phyloP scores from a whole-genome alignment of 1,284 basidiomycete genomes.

The Trichosporon sp. region DNA sequence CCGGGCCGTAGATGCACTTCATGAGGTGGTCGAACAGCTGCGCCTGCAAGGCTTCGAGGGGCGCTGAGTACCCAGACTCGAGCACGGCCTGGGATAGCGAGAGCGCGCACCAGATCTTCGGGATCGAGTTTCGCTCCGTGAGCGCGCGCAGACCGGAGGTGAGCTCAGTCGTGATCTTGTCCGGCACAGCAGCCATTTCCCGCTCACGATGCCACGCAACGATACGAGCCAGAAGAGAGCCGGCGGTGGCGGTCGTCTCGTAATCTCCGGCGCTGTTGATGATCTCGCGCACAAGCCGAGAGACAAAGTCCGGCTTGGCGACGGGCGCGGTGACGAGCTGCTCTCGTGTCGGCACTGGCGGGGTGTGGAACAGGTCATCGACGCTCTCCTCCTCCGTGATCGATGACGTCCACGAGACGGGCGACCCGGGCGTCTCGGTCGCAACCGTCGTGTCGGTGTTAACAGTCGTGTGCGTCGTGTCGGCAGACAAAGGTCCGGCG shows the following conservation, averaged over 20 bases:
- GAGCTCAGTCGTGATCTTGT: constrained; percentile 12
- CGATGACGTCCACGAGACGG: constrained; percentile 7
- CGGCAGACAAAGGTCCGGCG: not conserved
- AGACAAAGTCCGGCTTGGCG: constrained; percentile 6
- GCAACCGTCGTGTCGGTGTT: constrained; percentile 8
- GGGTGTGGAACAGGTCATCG: not conserved
- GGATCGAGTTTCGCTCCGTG: constrained; percentile 16
- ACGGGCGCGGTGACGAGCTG: constrained; percentile 17
- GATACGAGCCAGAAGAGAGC: constrained; percentile 5
- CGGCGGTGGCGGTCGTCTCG: constrained; percentile 7
- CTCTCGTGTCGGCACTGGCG: constrained; percentile 6
- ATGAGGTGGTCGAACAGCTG: constrained; percentile 17
- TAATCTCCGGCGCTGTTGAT: constrained; percentile 6
- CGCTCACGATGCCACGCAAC: constrained; percentile 10
- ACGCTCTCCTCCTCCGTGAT: constrained; percentile 17
- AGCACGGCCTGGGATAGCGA: constrained; percentile 6
- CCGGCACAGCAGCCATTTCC: constrained; percentile 13
- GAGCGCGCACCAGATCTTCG: constrained; percentile 12
- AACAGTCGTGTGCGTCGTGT: constrained; percentile 10
- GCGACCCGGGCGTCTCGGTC: not conserved
- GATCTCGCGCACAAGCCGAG: constrained; percentile 9
- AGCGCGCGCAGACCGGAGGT: constrained; percentile 3
- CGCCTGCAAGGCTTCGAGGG: constrained; percentile 8
- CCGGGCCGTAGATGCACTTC: constrained; percentile 14
- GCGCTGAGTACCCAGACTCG: constrained; percentile 14